Base-by-base conservation (phyloP, 2,329 filamentous ascomycete genomes). In the Emmonsiellopsis sp. region DNA sequence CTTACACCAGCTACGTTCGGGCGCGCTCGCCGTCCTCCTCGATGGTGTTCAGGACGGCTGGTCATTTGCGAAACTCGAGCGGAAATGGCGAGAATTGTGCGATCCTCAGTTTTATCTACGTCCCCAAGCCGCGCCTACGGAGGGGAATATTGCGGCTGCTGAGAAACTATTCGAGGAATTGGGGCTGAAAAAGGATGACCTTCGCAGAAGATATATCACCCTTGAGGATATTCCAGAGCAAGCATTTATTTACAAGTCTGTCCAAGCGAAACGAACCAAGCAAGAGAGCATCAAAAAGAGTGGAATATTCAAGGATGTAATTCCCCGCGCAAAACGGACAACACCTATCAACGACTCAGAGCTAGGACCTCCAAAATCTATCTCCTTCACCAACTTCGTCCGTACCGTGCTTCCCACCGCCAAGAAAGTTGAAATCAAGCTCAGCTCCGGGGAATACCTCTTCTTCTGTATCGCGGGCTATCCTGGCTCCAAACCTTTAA, bases 81-180 rank as follows among this genome's bases (percentile, higher is more conserved):
- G 31, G 20, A 31, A 48, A 2, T 48, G 45, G 45, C 34, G 45
- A 37, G 32, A 9, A 37, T 31, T 48, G 4, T 48, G 45, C 32
- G 32, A 48, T 48, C 45, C 45, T 3, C 20, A 34, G 13, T 20
- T 20, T 16, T 48, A 48, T 35, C 7, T 48, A 16, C 45, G 45
- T 37, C 45, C 45, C 7, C 45, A 48, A 16, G 7, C 16, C 13
- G 31, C 32, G 10, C 45, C 45, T 8, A 48, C 34, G 32, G 45
- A 31, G 45, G 45, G 45, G 9, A 48, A 48, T 16, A 48, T 48
- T 31, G 9, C 15, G 5, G 45, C 37, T 6, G 45, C 45, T 2
- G 45, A 48, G 32, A 48, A 48, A 16, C 32, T 48, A 3, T 48
- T 48, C 45, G 45, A 34, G 45, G 45, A 48, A 35, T 34, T 48